Evolutionary conservation across 805 yeast genomes (phyloP).

Genomic region (Nakazawaea ambrosiae): DNA sequence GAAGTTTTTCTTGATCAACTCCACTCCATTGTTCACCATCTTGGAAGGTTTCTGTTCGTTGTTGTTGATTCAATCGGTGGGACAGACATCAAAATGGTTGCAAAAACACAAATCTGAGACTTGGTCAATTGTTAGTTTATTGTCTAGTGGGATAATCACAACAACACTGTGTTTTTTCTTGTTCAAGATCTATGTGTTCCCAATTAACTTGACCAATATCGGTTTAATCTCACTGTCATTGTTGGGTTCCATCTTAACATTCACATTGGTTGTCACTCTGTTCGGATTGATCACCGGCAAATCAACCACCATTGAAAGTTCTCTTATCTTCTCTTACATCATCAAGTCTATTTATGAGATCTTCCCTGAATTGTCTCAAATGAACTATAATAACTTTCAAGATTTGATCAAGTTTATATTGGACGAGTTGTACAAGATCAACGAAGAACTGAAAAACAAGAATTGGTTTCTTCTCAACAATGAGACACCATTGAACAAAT

Average conservation of each 20-base stretch:
- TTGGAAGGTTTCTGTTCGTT: conserved; percentile 92
- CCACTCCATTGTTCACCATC: conserved; percentile 85
- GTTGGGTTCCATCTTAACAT: conserved; percentile 77
- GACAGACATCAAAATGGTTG: conserved; percentile 73
- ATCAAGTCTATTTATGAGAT: conserved; percentile 91
- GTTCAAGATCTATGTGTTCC: conserved; percentile 75
- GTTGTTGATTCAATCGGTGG: conserved; percentile 85
- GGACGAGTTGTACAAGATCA: conserved; percentile 27
- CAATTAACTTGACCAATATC: conserved; percentile 52
- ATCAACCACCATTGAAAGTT: conserved; percentile 89
- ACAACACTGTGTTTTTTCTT: conserved; percentile 74
- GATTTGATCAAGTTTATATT: conserved; percentile 26
- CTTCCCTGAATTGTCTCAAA: conserved; percentile 76
- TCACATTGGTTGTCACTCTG: conserved; percentile 65
- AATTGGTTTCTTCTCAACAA: conserved; percentile 13
- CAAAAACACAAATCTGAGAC: conserved; percentile 57
- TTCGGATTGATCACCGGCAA: conserved; percentile 78
- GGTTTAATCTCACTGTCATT: conserved; percentile 73
- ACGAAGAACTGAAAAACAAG: conserved; percentile 23
- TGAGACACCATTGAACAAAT: conserved; percentile 2
- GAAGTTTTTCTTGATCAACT: conserved; percentile 63
- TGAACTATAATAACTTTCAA: conserved; percentile 20
- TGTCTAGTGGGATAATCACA: conserved; percentile 67
- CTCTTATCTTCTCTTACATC: conserved; percentile 80
- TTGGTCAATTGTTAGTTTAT: conserved; percentile 70